Conservation (phyloP, 352 stramenopile species). For the Globisporangium nodosum region DNA sequence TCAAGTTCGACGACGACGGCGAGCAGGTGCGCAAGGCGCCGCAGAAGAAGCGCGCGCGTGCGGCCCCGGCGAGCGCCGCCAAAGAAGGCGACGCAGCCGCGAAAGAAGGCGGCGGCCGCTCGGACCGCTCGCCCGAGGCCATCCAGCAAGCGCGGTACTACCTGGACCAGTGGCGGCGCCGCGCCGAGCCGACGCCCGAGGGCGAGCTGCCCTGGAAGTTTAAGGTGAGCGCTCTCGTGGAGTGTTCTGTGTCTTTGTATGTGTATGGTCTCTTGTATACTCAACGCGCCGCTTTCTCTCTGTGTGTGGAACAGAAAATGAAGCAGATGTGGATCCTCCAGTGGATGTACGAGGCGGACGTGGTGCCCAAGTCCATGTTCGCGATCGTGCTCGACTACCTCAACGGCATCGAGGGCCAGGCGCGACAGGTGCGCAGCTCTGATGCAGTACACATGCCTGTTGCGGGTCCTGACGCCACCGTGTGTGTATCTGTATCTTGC, state of each 20-base stretch:
- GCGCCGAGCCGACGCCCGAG: slow-evolving; percentile 40
- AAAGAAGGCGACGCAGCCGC: slow-evolving; percentile 12
- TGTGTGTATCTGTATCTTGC: not conserved
- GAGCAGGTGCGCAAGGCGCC: slow-evolving; percentile 29
- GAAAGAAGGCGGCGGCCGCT: slow-evolving; percentile 48
- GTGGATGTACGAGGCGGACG: slow-evolving; percentile 82
- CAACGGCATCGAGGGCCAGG: slow-evolving; percentile 57
- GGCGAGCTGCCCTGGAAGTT: slow-evolving; percentile 76
- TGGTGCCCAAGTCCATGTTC: slow-evolving; percentile 81
- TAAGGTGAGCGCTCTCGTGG: slow-evolving; percentile 32
- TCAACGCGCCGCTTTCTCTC: not conserved
- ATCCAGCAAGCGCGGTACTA: slow-evolving; percentile 83
- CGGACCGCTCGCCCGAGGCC: slow-evolving; percentile 68
- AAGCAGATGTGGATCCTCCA: slow-evolving; percentile 78
- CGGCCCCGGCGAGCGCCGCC: not conserved
- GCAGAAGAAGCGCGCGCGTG: slow-evolving; percentile 48
- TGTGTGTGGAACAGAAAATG: slow-evolving; percentile 40
- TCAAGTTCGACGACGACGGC: slow-evolving; percentile 66
- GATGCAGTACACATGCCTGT: too few species aligned
- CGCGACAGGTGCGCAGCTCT: slow-evolving; percentile 26
- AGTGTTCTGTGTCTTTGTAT: not conserved
- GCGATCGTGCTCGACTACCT: slow-evolving; percentile 69
- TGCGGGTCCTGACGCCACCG: not conserved
- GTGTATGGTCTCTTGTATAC: not conserved
- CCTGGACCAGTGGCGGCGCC: slow-evolving; percentile 66